Conservation (phyloP, 2,329 filamentous ascomycete species). For the Zasmidium cellare region DNA sequence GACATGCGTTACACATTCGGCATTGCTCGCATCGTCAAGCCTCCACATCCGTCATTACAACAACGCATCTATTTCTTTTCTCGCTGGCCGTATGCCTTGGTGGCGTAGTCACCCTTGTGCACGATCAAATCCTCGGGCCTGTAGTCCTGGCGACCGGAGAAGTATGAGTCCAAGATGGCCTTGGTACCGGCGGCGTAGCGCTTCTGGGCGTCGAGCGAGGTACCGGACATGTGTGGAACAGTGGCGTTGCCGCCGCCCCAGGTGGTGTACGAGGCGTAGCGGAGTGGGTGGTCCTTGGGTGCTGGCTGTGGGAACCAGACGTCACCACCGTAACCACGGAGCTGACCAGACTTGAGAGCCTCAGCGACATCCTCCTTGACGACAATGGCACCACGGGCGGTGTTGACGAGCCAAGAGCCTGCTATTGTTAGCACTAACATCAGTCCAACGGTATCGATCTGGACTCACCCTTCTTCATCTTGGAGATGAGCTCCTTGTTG, state of each 20-base stretch:
- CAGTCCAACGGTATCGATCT: background rate
- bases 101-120: constrained; percentile 85
- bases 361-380: constrained; percentile 98
- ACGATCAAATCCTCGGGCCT: constrained; percentile 88
- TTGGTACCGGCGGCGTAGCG: constrained; percentile 64
- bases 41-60: background rate
- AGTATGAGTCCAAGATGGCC: constrained; percentile 88
- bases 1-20: background rate
- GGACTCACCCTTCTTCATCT: constrained; percentile 93
- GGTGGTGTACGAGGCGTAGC: constrained; percentile 80
- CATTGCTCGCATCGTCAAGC: background rate
- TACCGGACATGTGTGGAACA: constrained; percentile 98
- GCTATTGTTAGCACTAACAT: constrained; percentile 10
- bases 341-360: constrained; percentile 86
- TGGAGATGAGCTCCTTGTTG: constrained; percentile 96
- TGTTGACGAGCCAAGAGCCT: constrained; percentile 98
- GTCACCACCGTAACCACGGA: constrained; percentile 83
- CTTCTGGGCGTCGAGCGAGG: constrained; percentile 96
- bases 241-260: constrained; percentile 98
- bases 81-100: constrained; percentile 83
- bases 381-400: constrained; percentile 95
- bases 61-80: constrained; percentile 12
- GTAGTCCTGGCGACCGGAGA: constrained; percentile 85
- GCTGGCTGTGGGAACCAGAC: constrained; percentile 99
- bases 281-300: constrained; percentile 87